Conservation (phyloP, 352 stramenopile genomes). For the Phytophthora quininea region DNA sequence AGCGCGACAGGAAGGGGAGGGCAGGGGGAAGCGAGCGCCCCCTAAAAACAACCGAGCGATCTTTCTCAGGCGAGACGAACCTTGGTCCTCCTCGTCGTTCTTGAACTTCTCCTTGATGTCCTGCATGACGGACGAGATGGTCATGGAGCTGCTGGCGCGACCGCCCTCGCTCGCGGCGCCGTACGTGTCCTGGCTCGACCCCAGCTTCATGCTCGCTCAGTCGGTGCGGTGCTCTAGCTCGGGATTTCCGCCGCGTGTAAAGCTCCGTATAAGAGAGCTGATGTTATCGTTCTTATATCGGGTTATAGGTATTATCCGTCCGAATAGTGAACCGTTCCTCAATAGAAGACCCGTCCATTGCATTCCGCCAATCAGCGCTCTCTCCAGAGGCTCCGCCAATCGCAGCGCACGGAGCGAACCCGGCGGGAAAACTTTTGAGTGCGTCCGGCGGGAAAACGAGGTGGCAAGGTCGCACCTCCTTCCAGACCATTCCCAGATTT, state of each 20-base stretch:
- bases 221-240: conserved; percentile 18
- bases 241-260: conserved; percentile 38
- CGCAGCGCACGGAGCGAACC: conserved; percentile 21
- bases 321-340: no score
- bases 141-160: conserved; percentile 38
- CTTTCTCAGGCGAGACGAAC: conserved; percentile 33
- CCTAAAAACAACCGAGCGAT: neutral
- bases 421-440: conserved; percentile 22
- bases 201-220: conserved; percentile 62
- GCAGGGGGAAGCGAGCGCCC: neutral
- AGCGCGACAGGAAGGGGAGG: neutral
- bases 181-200: conserved; percentile 59
- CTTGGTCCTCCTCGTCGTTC: conserved; percentile 96
- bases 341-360: no score
- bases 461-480: neutral
- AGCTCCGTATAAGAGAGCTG: neutral
- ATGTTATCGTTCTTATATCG: no score
- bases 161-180: conserved; percentile 44
- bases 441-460: conserved; percentile 18
- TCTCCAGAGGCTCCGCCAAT: conserved; percentile 33
- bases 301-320: no score
- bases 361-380: conserved; percentile 20
- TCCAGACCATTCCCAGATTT: conserved; percentile 40
- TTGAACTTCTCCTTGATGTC: conserved; percentile 99
- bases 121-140: conserved; percentile 92